These are phyloP conservation scores for Chlamydomonas reinhardtii DNA, from an alignment of 163 green algal genomes.

Conservation along the genomic window DNA sequence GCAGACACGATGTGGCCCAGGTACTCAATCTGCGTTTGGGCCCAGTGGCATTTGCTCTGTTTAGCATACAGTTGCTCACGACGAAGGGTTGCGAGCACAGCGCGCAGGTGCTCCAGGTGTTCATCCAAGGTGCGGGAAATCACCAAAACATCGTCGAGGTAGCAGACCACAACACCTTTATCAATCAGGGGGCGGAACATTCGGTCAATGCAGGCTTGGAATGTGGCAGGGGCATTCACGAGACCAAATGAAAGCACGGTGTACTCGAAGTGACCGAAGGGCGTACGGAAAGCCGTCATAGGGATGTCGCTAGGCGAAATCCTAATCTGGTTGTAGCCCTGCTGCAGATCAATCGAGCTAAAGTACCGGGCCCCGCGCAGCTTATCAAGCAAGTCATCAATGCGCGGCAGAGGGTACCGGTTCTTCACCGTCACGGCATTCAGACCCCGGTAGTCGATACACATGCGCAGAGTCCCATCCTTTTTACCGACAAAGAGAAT, in stretches of 20 bases:
- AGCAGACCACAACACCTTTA: slow-evolving; percentile 62
- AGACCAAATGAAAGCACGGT: slow-evolving; percentile 76
- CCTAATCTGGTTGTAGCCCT: slow-evolving; percentile 74
- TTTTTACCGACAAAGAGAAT: slow-evolving; percentile 75
- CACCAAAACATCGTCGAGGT: slow-evolving; percentile 79
- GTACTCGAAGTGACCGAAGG: slow-evolving; percentile 71
- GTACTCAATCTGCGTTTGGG: neutral
- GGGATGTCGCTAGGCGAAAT: slow-evolving; percentile 64
- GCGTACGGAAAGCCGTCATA: slow-evolving; percentile 76
- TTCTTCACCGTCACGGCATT: slow-evolving; percentile 75
- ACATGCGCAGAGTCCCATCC: slow-evolving; percentile 61
- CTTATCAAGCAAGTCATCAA: slow-evolving; percentile 77
- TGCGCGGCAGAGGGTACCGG: slow-evolving; percentile 64
- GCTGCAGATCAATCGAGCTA: slow-evolving; percentile 66
- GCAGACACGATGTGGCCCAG: neutral
- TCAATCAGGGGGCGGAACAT: slow-evolving; percentile 26
- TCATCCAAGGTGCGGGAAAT: slow-evolving; percentile 55
- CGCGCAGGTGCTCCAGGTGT: slow-evolving; percentile 63
- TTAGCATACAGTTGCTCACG: slow-evolving; percentile 21
- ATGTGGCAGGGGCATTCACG: slow-evolving; percentile 71
- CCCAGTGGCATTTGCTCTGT: neutral
- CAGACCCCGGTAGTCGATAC: slow-evolving; percentile 72
- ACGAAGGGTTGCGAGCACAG: slow-evolving; percentile 57
- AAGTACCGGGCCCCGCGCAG: slow-evolving; percentile 67
- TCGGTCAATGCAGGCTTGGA: slow-evolving; percentile 59